A percentile compares a stretch with the other conserved stretches of the same genome.
Conservation (phyloP, 768 basidiomycete species). For the Pleurotus giganteus region DNA sequence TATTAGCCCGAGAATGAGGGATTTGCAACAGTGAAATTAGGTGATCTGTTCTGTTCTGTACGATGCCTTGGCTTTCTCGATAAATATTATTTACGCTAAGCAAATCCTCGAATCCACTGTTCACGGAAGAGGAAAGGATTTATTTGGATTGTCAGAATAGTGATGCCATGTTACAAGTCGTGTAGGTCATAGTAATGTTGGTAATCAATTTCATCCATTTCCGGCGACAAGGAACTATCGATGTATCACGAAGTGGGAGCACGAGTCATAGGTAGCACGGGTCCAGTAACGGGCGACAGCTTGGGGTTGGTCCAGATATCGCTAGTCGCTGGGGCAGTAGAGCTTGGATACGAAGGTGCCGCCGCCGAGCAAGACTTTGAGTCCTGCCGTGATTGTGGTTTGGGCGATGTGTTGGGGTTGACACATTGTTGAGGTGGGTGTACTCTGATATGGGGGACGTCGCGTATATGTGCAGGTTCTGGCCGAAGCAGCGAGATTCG, state of each 20-base stretch:
- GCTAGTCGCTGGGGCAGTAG: constrained; percentile 4
- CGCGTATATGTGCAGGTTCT: constrained; percentile 5
- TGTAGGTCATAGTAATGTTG: too few relatives aligned
- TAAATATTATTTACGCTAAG: too few relatives aligned
- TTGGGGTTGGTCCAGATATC: constrained; percentile 13
- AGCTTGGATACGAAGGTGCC: neutral
- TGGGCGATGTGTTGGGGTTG: neutral
- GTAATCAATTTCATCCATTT: neutral
- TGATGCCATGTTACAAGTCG: neutral
- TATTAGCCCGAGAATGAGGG: neutral
- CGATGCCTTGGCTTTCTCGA: too few relatives aligned
- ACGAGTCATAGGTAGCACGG: constrained; percentile 5
- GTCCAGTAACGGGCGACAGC: constrained; percentile 14
- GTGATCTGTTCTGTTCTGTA: neutral
- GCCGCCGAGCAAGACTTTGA: constrained; percentile 3
- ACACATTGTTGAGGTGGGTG: neutral
- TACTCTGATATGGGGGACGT: constrained; percentile 5
- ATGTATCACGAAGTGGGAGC: neutral
- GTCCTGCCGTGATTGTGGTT: neutral
- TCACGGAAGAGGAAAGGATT: neutral
- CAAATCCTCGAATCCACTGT: too few relatives aligned
- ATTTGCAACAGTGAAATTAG: neutral
- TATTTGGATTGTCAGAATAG: neutral
- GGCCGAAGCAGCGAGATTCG: neutral
- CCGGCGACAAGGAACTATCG: neutral